Conservation (phyloP, 2,329 filamentous ascomycete genomes). For the Beauveria sp. region DNA sequence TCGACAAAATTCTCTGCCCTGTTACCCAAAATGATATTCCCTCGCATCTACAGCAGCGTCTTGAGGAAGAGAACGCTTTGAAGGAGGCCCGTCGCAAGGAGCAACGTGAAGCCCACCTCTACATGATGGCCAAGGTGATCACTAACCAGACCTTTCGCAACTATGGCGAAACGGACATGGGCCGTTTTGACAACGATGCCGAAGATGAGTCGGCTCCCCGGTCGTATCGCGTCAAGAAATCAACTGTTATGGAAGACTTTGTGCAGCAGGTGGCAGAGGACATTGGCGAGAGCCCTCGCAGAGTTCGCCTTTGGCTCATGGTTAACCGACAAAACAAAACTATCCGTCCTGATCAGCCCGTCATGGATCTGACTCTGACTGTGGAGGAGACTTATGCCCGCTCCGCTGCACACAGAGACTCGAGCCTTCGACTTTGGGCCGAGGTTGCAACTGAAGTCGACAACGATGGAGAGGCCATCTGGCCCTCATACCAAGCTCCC, state of each 20-base stretch:
- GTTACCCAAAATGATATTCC: slow-evolving; percentile 76
- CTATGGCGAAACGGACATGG: slow-evolving; percentile 80
- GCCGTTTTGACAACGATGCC: slow-evolving; percentile 56
- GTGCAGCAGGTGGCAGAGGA: slow-evolving; percentile 63
- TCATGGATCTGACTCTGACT: slow-evolving; percentile 69
- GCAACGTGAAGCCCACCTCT: slow-evolving; percentile 88
- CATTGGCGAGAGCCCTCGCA: slow-evolving; percentile 56
- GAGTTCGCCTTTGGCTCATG: slow-evolving; percentile 88
- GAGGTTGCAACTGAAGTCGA: slow-evolving; percentile 65
- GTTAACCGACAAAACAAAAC: slow-evolving; percentile 98
- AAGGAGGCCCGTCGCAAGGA: slow-evolving; percentile 76
- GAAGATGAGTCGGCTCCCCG: slow-evolving; percentile 63
- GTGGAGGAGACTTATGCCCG: slow-evolving; percentile 60
- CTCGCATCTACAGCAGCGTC: slow-evolving; percentile 49
- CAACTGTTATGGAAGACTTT: slow-evolving; percentile 71
- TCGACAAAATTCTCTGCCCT: slow-evolving; percentile 74
- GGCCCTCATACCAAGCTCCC: slow-evolving; percentile 57
- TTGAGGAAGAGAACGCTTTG: slow-evolving; percentile 74
- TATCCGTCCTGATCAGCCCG: slow-evolving; percentile 78
- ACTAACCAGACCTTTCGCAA: slow-evolving; percentile 73
- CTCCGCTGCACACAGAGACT: slow-evolving; percentile 53
- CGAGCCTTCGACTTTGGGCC: slow-evolving; percentile 77
- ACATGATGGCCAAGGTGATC: slow-evolving; percentile 75
- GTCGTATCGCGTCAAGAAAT: slow-evolving; percentile 63
- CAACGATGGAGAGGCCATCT: slow-evolving; percentile 61